phyloP scores from a whole-genome alignment of 495 filamentous ascomycete genomes.

The Penicillium daleae region DNA sequence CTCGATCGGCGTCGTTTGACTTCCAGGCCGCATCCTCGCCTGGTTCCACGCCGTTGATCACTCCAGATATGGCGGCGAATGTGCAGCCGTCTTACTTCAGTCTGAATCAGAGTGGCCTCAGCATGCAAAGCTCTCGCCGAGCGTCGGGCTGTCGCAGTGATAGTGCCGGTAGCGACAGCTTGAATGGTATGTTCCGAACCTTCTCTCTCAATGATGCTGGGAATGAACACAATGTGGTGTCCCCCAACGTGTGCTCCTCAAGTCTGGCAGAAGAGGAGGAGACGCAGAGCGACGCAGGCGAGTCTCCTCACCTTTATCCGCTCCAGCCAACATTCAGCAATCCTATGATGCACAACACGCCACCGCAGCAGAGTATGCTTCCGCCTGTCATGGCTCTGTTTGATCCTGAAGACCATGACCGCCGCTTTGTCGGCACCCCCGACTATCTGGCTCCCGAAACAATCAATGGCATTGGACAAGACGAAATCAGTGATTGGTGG shows the following conservation, averaged over 20 bases:
- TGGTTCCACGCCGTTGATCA: slow-evolving; percentile 82
- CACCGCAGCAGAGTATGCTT: slow-evolving; percentile 79
- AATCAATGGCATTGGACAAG: slow-evolving; percentile 90
- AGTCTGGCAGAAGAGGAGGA: slow-evolving; percentile 70
- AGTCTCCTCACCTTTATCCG: slow-evolving; percentile 71
- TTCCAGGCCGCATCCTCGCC: slow-evolving; percentile 81
- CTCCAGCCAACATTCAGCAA: slow-evolving; percentile 65
- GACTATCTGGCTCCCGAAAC: slow-evolving; percentile 98
- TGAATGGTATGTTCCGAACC: slow-evolving; percentile 81
- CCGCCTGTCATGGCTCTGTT: slow-evolving; percentile 96
- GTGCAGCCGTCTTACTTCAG: slow-evolving; percentile 92
- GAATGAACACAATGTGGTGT: slow-evolving; percentile 35
- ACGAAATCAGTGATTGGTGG: slow-evolving; percentile 99
- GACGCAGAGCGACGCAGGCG: slow-evolving; percentile 61
- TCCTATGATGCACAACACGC: slow-evolving; percentile 53
- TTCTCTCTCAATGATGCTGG: slow-evolving; percentile 74
- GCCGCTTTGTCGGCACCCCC: slow-evolving; percentile 93
- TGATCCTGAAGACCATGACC: slow-evolving; percentile 90
- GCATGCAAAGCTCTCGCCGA: slow-evolving; percentile 74
- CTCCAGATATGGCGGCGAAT: slow-evolving; percentile 70
- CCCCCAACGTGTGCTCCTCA: slow-evolving; percentile 44
- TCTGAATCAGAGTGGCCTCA: slow-evolving; percentile 66
- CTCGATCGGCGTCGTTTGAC: slow-evolving; percentile 94
- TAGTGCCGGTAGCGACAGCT: slow-evolving; percentile 82
- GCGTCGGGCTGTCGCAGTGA: slow-evolving; percentile 91